These are phyloP conservation scores for Zhuliangozyma parablackwelliae DNA, from an alignment of 1,139 yeast genomes.

Conservation along the genomic window DNA sequence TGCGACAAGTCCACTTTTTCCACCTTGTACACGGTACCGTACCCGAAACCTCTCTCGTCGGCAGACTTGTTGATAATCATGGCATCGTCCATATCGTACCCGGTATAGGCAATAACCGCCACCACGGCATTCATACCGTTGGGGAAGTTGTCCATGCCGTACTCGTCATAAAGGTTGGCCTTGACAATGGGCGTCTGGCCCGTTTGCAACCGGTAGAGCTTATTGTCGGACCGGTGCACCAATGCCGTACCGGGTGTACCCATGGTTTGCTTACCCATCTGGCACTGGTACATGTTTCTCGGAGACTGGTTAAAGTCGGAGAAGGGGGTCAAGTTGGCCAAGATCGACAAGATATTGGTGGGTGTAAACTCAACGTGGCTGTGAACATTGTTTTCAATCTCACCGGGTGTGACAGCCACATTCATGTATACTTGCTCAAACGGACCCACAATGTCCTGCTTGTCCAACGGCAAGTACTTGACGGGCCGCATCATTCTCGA, in stretches of 20 bases:
- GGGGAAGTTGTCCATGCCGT: conserved; percentile 98
- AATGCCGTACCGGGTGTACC: conserved; percentile 99
- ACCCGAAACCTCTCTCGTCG: conserved; percentile 96
- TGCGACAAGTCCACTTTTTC: conserved; percentile 82
- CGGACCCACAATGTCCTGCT: conserved; percentile 88
- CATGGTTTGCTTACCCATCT: conserved; percentile 99
- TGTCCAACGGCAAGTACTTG: conserved; percentile 78
- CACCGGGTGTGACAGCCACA: conserved; percentile 91
- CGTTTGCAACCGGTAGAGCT: conserved; percentile 83
- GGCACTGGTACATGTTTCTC: conserved; percentile 99
- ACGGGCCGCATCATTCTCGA: conserved; percentile 97
- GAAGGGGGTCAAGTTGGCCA: conserved; percentile 95
- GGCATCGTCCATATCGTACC: conserved; percentile 99
- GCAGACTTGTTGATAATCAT: conserved; percentile 97
- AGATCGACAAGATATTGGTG: conserved; percentile 85
- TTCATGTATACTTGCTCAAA: conserved; percentile 97
- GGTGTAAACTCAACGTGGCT: conserved; percentile 94
- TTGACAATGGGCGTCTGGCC: conserved; percentile 98
- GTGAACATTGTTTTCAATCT: conserved; percentile 76
- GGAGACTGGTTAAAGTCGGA: conserved; percentile 99
- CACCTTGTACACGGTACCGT: conserved; percentile 93
- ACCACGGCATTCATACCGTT: conserved; percentile 98
- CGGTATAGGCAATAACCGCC: conserved; percentile 97
- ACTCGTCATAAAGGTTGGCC: conserved; percentile 89
- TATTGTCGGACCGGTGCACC: conserved; percentile 90